These are phyloP conservation scores for Vanilla planifolia DNA, from an alignment of 106 monocot species.

Conservation along the genomic window DNA sequence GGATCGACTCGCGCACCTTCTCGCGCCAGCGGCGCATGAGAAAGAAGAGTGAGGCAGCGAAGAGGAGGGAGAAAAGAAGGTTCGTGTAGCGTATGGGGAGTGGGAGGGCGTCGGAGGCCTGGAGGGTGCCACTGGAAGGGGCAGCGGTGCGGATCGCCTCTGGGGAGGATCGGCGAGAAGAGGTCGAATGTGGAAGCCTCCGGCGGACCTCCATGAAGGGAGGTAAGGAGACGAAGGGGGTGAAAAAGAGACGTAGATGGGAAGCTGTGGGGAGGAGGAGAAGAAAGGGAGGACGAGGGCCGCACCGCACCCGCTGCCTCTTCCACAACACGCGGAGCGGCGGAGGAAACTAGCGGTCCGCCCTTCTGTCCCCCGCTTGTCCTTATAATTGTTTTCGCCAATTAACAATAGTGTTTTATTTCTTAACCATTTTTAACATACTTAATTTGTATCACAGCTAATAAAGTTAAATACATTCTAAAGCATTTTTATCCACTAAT, in stretches of 20 bases:
- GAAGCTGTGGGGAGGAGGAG: not conserved
- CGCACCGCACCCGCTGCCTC: constrained; percentile 1
- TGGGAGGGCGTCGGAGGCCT: constrained; percentile 65
- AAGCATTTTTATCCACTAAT: too few relatives aligned
- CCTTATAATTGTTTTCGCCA: too few relatives aligned
- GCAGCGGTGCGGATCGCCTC: not conserved
- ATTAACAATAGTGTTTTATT: too few relatives aligned
- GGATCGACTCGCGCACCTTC: constrained; percentile 42
- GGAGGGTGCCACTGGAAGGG: constrained; percentile 9
- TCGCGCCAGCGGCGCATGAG: constrained; percentile 68
- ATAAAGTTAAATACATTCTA: too few relatives aligned
- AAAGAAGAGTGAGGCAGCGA: constrained; percentile 45
- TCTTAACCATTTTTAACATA: too few relatives aligned
- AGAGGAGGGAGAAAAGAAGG: constrained; percentile 48
- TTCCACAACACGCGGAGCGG: not conserved
- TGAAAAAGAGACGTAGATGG: not conserved
- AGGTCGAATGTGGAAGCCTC: constrained; percentile 1
- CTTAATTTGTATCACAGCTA: too few relatives aligned
- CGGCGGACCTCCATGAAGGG: constrained; percentile 18
- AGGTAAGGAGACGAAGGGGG: too few relatives aligned
- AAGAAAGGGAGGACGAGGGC: not conserved
- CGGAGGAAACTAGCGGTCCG: not conserved
- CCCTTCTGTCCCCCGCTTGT: too few relatives aligned
- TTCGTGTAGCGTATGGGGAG: constrained; percentile 60
- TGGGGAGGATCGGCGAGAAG: constrained; percentile 2